Base-by-base conservation (phyloP, 345 rosid genomes). In the Brassica rapa region DNA sequence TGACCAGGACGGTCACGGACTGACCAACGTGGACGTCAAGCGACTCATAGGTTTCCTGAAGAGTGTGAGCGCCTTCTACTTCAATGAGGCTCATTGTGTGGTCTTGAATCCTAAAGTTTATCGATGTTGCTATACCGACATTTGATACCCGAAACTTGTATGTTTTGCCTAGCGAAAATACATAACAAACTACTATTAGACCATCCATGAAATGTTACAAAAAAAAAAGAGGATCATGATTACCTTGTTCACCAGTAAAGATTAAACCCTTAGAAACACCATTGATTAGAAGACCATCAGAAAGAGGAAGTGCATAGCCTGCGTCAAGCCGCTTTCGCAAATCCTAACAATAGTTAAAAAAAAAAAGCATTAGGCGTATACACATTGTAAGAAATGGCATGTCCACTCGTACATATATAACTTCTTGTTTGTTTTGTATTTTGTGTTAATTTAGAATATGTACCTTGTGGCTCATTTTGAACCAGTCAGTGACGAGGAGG, bases 11-110 rank as follows among this genome's bases (percentile, higher is more conserved):
- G 8, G 91, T 71, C 1, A 88, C 63, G 0, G 95, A 88, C 69
- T 94, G 98, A 49, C 98, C 97, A 30, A 76, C 85, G 70, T 94
- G 97, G 62, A 94, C 86, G 62, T 94, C 98, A 23, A 94, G 83
- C 3, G 90, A 86, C 29, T 85, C 87, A 35, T 92, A 94, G 5
- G 6, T 67, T 66, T 91, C 95, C 41, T 92, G 91, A 68, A 91
- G 49, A 0, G 89, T 85, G 70, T 94, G 97, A 68, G 93, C 85
- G 2, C 98, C 97, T 88, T 91, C 98, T 15, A 92, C 97, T 85
- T 94, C 98, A 21, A 91, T 83, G 6, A 94, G 89, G 16, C 62
- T 84, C 91, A 94, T 70, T n/a, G 71, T 15, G 67, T 92, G 97
- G 61, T 89, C 86, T 77, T 92, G 97, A 83, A 94, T 87, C 75